Evolutionary conservation across 2,329 filamentous ascomycete genomes (phyloP).

Genomic region (Juglanconis oblonga): DNA sequence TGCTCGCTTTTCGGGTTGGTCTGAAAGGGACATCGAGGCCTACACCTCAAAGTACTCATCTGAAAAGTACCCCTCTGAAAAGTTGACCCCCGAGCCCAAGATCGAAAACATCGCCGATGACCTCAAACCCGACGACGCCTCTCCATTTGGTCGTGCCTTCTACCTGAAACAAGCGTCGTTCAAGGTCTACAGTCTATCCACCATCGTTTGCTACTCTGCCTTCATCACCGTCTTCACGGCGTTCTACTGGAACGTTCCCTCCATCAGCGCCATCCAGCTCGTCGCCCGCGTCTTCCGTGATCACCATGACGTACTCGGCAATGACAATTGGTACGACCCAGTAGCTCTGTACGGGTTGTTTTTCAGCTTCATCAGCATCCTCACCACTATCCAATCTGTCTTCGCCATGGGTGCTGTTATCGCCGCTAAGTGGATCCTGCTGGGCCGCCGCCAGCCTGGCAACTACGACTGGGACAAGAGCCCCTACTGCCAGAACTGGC

Average conservation of each 20-base stretch:
- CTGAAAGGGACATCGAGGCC: neutral
- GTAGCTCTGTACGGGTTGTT: slow-evolving; percentile 40
- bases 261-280: slow-evolving; percentile 46
- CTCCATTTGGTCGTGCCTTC: slow-evolving; percentile 55
- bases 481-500: slow-evolving; percentile 57
- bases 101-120: neutral
- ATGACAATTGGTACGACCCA: slow-evolving; percentile 29
- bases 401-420: slow-evolving; percentile 43
- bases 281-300: slow-evolving; percentile 30
- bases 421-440: slow-evolving; percentile 47
- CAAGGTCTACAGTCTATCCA: slow-evolving; percentile 43
- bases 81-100: neutral
- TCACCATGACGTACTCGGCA: slow-evolving; percentile 23
- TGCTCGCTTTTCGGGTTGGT: slow-evolving; percentile 13
- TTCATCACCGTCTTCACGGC: slow-evolving; percentile 43
- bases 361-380: slow-evolving; percentile 35
- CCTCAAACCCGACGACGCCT: slow-evolving; percentile 22
- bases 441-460: slow-evolving; percentile 48
- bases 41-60: neutral
- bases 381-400: slow-evolving; percentile 41
- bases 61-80: neutral
- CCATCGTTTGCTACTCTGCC: slow-evolving; percentile 49
- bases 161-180: slow-evolving; percentile 50
- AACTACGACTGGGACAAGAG: slow-evolving; percentile 57
- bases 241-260: slow-evolving; percentile 50